A percentile compares a stretch with the other conserved stretches of the same genome.
These are phyloP conservation scores for Pelargonium australe DNA, from an alignment of 441 rosid genomes.

Conservation along the genomic window DNA sequence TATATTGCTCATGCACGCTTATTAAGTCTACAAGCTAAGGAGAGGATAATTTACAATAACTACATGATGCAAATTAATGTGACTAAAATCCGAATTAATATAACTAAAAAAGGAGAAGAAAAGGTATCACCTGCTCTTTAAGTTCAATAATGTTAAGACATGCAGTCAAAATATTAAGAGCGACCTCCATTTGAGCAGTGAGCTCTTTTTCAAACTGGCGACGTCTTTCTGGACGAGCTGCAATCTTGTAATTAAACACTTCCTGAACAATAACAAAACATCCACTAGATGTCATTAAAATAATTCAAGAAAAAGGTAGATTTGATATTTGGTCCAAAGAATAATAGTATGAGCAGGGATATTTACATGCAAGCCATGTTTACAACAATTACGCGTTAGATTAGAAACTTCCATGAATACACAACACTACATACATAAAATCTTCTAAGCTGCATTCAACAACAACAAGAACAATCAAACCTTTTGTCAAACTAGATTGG, in stretches of 20 bases:
- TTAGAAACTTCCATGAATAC: too few relatives aligned
- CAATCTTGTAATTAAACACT: constrained; percentile 91
- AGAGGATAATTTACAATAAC: neutral
- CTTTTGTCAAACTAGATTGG: too few relatives aligned
- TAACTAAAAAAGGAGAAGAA: constrained; percentile 10
- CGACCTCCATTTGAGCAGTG: constrained; percentile 77
- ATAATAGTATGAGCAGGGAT: neutral
- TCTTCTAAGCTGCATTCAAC: too few relatives aligned
- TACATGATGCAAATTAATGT: neutral
- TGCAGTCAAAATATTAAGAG: constrained; percentile 71
- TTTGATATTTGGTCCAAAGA: neutral
- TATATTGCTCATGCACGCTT: neutral
- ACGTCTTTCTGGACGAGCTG: constrained; percentile 97
- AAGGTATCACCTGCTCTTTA: constrained; percentile 71
- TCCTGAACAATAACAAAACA: constrained; percentile 50
- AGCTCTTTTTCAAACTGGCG: constrained; percentile 92
- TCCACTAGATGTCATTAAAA: neutral
- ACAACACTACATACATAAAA: too few relatives aligned
- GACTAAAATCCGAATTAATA: neutral
- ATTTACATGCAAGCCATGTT: constrained; percentile 5
- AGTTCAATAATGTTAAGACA: constrained; percentile 72
- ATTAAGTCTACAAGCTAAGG: neutral
- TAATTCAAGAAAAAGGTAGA: constrained; percentile 6
- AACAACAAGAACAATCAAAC: too few relatives aligned
- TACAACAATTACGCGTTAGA: neutral